Evolutionary conservation across 2,329 filamentous ascomycete species (phyloP).

Genomic region (Diaporthe sp.): DNA sequence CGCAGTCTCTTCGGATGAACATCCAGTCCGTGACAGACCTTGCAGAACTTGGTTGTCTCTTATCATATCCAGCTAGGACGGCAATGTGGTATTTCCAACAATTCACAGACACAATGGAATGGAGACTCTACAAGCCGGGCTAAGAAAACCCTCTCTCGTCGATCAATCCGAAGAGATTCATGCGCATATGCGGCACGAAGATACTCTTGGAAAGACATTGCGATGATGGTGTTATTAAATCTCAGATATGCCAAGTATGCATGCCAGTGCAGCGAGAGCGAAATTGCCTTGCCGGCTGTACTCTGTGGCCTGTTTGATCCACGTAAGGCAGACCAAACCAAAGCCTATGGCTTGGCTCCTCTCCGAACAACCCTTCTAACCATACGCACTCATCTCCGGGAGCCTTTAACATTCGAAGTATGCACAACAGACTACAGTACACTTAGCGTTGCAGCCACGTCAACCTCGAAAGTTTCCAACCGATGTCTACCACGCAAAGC

Average conservation of each 20-base stretch:
- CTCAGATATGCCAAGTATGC: not conserved
- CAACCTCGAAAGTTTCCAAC: not conserved
- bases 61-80: not conserved
- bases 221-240: not conserved
- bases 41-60: not conserved
- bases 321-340: not conserved
- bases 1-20: slow-evolving; percentile 21
- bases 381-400: not conserved
- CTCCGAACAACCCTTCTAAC: not conserved
- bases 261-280: not conserved
- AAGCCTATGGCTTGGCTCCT: not conserved
- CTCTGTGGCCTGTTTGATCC: slow-evolving; percentile 21
- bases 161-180: not conserved
- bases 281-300: not conserved
- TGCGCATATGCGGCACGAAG: not conserved
- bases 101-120: no score
- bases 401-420: not conserved
- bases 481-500: not conserved
- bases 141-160: not conserved
- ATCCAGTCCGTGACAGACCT: not conserved
- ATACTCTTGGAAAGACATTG: not conserved
- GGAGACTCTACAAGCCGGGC: not conserved
- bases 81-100: no score
- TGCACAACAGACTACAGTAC: not conserved
- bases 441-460: not conserved